phyloP scores from a whole-genome alignment of 2,329 filamentous ascomycete genomes.

The Neofusicoccum kwambonambiense region DNA sequence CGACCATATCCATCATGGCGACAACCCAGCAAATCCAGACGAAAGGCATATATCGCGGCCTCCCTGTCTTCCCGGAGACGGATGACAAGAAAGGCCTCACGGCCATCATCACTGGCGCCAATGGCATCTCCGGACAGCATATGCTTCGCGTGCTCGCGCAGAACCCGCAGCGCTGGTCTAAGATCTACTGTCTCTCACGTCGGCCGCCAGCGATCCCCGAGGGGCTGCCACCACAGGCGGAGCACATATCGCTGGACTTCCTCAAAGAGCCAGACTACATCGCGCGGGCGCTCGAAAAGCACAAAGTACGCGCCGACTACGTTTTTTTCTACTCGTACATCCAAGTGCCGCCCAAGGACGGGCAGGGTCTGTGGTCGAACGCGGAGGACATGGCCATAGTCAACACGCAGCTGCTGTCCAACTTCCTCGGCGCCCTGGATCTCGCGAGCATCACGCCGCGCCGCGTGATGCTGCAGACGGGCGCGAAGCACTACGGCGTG shows the following conservation, averaged over 20 bases:
- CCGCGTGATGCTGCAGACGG: conserved; percentile 52
- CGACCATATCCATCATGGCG: background rate
- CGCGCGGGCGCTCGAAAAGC: conserved; percentile 33
- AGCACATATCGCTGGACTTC: conserved; percentile 46
- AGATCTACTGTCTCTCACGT: conserved; percentile 52
- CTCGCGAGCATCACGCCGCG: conserved; percentile 44
- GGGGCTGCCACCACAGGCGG: conserved; percentile 36
- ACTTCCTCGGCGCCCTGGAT: conserved; percentile 49
- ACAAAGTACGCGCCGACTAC: conserved; percentile 40
- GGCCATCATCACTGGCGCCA: conserved; percentile 54
- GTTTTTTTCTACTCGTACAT: conserved; percentile 57
- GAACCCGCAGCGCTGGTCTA: conserved; percentile 50
- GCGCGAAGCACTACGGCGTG: conserved; percentile 54
- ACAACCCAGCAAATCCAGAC: conserved; percentile 23
- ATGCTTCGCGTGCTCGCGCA: conserved; percentile 51
- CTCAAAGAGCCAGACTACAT: conserved; percentile 38
- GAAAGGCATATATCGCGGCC: conserved; percentile 50
- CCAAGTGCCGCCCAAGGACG: conserved; percentile 49
- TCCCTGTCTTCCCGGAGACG: conserved; percentile 45
- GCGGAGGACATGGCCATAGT: conserved; percentile 51
- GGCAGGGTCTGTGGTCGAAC: conserved; percentile 48
- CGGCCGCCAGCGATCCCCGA: conserved; percentile 45
- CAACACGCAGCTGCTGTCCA: conserved; percentile 47
- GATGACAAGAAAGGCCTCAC: conserved; percentile 43
- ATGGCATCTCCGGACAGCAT: conserved; percentile 54